Evolutionary conservation across 2,329 filamentous ascomycete genomes (phyloP).

Genomic region (Colletotrichum plurivorum): DNA sequence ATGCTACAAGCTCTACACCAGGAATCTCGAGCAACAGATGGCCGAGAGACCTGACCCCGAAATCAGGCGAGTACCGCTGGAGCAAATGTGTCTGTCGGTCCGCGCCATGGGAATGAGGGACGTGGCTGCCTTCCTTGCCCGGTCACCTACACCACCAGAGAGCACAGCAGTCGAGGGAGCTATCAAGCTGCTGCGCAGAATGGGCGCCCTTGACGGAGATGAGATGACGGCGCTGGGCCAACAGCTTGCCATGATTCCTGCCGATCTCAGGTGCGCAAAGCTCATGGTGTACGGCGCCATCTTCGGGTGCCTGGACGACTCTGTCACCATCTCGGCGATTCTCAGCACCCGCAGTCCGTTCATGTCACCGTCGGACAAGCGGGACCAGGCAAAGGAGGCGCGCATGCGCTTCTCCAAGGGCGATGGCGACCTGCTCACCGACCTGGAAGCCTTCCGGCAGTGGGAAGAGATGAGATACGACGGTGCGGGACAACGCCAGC

Average conservation of each 20-base stretch:
- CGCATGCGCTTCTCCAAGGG: slow-evolving; percentile 80
- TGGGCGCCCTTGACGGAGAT: slow-evolving; percentile 90
- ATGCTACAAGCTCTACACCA: slow-evolving; percentile 96
- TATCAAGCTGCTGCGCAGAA: slow-evolving; percentile 81
- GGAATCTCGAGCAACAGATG: slow-evolving; percentile 89
- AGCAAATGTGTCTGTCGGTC: slow-evolving; percentile 94
- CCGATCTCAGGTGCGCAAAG: slow-evolving; percentile 93
- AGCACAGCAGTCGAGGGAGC: slow-evolving; percentile 89
- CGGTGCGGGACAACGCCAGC: slow-evolving; percentile 71
- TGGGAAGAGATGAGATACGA: slow-evolving; percentile 80
- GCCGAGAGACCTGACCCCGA: slow-evolving; percentile 91
- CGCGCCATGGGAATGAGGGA: slow-evolving; percentile 94
- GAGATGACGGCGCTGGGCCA: slow-evolving; percentile 91
- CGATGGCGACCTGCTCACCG: slow-evolving; percentile 91
- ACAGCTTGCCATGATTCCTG: slow-evolving; percentile 95
- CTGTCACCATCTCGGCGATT: slow-evolving; percentile 90
- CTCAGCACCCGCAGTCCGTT: slow-evolving; percentile 93
- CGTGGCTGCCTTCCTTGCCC: slow-evolving; percentile 84
- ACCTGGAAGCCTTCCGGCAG: slow-evolving; percentile 85
- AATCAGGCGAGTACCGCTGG: slow-evolving; percentile 91
- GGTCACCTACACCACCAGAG: slow-evolving; percentile 91
- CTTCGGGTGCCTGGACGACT: slow-evolving; percentile 92
- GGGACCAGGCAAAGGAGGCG: slow-evolving; percentile 85
- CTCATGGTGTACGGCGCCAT: slow-evolving; percentile 95
- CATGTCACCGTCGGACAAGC: slow-evolving; percentile 83